phyloP scores from a whole-genome alignment of 495 filamentous ascomycete species.

The Penicillium coprophilum region DNA sequence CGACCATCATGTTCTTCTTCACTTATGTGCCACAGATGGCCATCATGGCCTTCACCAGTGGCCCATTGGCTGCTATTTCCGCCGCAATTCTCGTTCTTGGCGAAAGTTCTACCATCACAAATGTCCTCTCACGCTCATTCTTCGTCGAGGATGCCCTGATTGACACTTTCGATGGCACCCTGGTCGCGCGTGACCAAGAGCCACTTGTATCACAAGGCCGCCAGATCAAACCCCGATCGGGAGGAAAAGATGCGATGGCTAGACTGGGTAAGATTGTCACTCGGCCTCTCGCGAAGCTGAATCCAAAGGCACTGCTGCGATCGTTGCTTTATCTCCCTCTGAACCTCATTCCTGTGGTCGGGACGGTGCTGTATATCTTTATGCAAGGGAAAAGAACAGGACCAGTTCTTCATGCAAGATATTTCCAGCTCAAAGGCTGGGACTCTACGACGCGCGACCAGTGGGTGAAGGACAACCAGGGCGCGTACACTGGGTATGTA shows the following conservation, averaged over 20 bases:
- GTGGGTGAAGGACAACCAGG: conserved; percentile 63
- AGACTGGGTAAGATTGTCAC: conserved; percentile 73
- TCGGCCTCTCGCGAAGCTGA: conserved; percentile 66
- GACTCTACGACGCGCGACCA: conserved; percentile 56
- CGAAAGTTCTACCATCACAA: conserved; percentile 79
- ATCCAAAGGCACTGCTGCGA: conserved; percentile 62
- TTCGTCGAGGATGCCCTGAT: conserved; percentile 76
- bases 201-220: conserved; percentile 68
- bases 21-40: conserved; percentile 89
- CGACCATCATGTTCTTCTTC: conserved; percentile 78
- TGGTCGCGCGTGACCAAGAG: conserved; percentile 56
- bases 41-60: conserved; percentile 74
- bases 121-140: conserved; percentile 69
- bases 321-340: conserved; percentile 80
- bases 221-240: conserved; percentile 56
- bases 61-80: conserved; percentile 72
- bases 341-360: conserved; percentile 88
- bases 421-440: conserved; percentile 90
- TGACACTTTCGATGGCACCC: conserved; percentile 87
- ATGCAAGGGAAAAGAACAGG: conserved; percentile 65
- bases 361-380: conserved; percentile 74
- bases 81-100: conserved; percentile 75
- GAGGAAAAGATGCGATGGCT: conserved; percentile 49
- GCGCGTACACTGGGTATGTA: conserved; percentile 75
- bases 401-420: conserved; percentile 56